Base-by-base conservation (phyloP, 2,329 filamentous ascomycete genomes). In the Chlorencoelia australis region DNA sequence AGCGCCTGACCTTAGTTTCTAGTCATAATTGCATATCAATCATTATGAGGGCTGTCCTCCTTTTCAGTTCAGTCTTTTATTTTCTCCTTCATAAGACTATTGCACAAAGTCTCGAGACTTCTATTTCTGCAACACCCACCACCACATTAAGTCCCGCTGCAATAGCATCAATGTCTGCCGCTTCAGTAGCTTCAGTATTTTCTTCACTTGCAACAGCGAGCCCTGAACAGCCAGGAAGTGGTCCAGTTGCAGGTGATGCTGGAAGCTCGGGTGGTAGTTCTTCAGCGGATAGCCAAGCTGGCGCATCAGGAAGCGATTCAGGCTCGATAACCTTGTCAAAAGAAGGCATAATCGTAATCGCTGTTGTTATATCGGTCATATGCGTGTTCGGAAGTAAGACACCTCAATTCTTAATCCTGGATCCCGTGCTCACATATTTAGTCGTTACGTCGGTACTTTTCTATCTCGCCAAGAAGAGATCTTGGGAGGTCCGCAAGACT, bases 391-490 rank as follows among this genome's bases (percentile, higher is more conserved):
- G 82, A 58, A 73, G 83, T 88, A 66, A 55, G 74, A 57, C 16
- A 28, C 18, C 20, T 17, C 20, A 8, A 25, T 5, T 17, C 5
- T 33, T 25, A 33, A 16, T 16, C 5, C 25, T 8, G 4, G 7
- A 8, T 7, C 18, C 8, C 15, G n/a, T n/a, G 17, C 21, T 7
- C 16, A 15, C 13, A n/a, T 8, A 33, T 5, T 17, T 34, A 48
- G 45, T 49, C 37, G 45, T 41, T 15, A 49, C 41, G 30, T 26
- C 46, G 82, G 81, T 79, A 44, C 72, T 91, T 18, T 93, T 82
- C 63, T 85, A 79, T 58, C 57, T 89, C 24, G 82, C 85, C 37
- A 91, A 91, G 67, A 87, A 85, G 63, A 75, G 79, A 30, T 82
- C 88, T 59, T 91, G 85, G 85, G 82, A 78, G 47, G 66, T 91